A percentile compares a stretch with the other conserved stretches of the same genome.
Evolutionary conservation across 1,284 basidiomycete genomes (phyloP).

Genomic region (Coniferiporia sulphurascens): DNA sequence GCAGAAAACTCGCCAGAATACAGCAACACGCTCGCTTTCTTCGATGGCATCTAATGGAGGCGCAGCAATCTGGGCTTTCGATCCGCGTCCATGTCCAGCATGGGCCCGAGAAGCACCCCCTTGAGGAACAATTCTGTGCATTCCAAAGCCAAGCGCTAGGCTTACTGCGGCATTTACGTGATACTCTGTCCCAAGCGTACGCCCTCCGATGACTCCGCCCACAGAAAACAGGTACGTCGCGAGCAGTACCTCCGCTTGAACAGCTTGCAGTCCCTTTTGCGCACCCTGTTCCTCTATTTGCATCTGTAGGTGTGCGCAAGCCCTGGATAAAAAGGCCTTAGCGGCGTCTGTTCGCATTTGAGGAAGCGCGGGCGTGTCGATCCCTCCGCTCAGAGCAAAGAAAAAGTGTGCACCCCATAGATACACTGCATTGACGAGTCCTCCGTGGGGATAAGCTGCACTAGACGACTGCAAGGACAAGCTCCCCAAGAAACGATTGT

Average conservation of each 20-base stretch:
- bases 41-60: slow-evolving; percentile 7
- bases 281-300: not conserved
- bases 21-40: slow-evolving; percentile 15
- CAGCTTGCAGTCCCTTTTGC: slow-evolving; percentile 8
- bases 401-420: slow-evolving; percentile 16
- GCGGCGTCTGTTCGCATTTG: not conserved
- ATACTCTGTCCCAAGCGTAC: slow-evolving; percentile 14
- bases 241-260: slow-evolving; percentile 15
- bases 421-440: slow-evolving; percentile 13
- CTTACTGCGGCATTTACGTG: slow-evolving; percentile 15
- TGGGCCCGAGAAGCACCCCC: not conserved
- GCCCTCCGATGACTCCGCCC: slow-evolving; percentile 2
- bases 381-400: not conserved
- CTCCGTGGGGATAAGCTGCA: slow-evolving; percentile 6
- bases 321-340: not conserved
- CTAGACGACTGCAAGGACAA: not conserved
- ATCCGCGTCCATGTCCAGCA: not conserved
- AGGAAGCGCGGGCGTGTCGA: not conserved
- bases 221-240: slow-evolving; percentile 13
- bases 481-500: not conserved
- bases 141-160: slow-evolving; percentile 10
- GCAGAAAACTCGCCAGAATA: slow-evolving; percentile 17
- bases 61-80: not conserved
- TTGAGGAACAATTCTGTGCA: slow-evolving; percentile 10
- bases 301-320: not conserved